Base-by-base conservation (phyloP, 352 stramenopile genomes). In the Phytophthora constricta region DNA sequence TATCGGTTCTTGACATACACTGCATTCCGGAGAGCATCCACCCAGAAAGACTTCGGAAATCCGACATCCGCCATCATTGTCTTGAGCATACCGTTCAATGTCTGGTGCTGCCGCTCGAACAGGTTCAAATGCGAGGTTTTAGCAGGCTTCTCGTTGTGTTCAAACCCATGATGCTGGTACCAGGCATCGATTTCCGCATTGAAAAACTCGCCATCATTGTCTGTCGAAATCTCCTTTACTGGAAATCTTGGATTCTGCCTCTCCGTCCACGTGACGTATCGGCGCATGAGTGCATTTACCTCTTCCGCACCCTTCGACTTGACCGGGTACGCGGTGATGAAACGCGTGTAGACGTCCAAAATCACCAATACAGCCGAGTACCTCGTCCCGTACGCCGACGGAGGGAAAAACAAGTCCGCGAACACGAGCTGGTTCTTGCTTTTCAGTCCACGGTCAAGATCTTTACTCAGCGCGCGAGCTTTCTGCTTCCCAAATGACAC, bases 81-180 rank as follows among this genome's bases (percentile, higher is more conserved):
- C 39, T 46, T 19, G 17, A 22, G 7, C 10, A 25, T 55, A 16
- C 28, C 28, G n/a, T 19, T 19, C 27, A 56, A 11, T 20, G 27
- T 56, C 19, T 56, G 48, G 48, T 39, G 46, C 31, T 7, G 13
- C 7, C 31, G 31, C 13, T 37, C 31, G 31, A 7, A 37, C 31
- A 37, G 13, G 17, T 46, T 46, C 7, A 46, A 22, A 22, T 19
- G 39, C 39, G 39, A 46, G 8, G 39, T 20, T 5, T 19, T n/a
- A 7, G 39, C 7, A 46, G 39, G n/a, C 10, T 26, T 65, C 7
- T 14, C 0, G 0, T n/a, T 65, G 48, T 58, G 58, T 8, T 11
- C 50, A 23, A 57, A 56, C 5, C 56, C 56, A 4, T 63, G 2
- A 5, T 50, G 5, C 33, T 63, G 56, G 23, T 63, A 63, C 20